phyloP scores from a whole-genome alignment of 345 rosid genomes.

The Eucalyptus rudis region DNA sequence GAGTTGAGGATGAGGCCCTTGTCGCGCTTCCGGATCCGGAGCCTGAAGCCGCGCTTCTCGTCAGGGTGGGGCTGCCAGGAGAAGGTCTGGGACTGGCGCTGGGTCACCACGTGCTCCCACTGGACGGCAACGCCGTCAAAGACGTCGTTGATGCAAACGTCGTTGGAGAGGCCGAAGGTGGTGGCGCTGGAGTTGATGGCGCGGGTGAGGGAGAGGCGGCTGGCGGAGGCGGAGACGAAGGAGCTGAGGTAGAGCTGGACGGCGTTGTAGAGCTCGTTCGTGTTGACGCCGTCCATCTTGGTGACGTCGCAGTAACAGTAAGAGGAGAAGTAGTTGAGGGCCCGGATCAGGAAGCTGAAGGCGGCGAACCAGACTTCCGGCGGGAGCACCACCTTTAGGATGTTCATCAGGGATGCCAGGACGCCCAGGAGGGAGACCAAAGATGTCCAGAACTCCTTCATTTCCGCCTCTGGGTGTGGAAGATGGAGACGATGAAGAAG shows the following conservation, averaged over 20 bases:
- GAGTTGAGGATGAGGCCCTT: constrained; percentile 38
- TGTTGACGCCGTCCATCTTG: constrained; percentile 26
- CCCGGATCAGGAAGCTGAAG: too few relatives aligned
- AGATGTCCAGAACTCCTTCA: too few relatives aligned
- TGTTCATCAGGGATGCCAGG: too few relatives aligned
- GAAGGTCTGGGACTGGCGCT: constrained; percentile 55
- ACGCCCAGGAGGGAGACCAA: too few relatives aligned
- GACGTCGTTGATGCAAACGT: constrained; percentile 4
- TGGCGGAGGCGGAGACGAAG: constrained; percentile 48
- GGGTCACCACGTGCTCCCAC: constrained; percentile 86
- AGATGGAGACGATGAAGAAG: too few relatives aligned
- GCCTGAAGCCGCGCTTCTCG: constrained; percentile 75
- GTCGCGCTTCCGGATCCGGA: constrained; percentile 52
- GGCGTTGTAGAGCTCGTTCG: constrained; percentile 50
- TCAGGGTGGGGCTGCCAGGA: constrained; percentile 87
- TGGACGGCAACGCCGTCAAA: constrained; percentile 45
- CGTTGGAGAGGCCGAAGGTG: constrained; percentile 16
- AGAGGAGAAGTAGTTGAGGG: too few relatives aligned
- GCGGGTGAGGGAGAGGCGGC: constrained; percentile 79
- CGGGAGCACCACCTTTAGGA: too few relatives aligned
- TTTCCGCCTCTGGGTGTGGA: too few relatives aligned
- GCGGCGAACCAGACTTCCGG: too few relatives aligned
- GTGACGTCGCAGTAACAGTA: too few relatives aligned
- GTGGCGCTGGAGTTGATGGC: constrained; percentile 33
- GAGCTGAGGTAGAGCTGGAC: constrained; percentile 51